Base-by-base conservation (phyloP, 2,329 filamentous ascomycete species). In the Nothophaeocryptopus gaeumannii region DNA sequence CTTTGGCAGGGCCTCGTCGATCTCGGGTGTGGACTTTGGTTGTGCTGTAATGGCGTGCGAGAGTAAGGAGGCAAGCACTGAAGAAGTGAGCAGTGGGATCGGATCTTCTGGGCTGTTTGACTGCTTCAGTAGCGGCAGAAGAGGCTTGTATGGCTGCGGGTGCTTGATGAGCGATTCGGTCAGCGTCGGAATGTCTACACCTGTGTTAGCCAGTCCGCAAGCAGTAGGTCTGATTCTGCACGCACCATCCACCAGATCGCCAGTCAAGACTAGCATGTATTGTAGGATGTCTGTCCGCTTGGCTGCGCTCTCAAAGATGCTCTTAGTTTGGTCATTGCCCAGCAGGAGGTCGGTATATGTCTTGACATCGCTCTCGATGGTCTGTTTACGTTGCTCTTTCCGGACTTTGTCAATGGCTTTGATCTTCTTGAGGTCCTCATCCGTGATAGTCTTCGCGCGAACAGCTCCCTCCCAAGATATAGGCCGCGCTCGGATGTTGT, bases 401-500 rank as follows among this genome's bases (percentile, higher is more conserved):
- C 90, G 88, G 60, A 93, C 88, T 74, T 96, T 97, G 72, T 97
- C 93, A 63, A 97, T 89, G 54, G 91, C 89, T 72, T 91, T 91
- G 74, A 99, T 96, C 79, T 91, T 92, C 76, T 87, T 88, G 63
- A 96, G 82, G 72, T 99, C 92, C 61, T 88, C 85, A 62, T 97
- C 92, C 51, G 88, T 95, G 73, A 99, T 88, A 66, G 89, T 93
- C 71, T 91, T 89, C 63, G 89, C 89, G 71, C 93, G 84, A 60
- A 95, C 89, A 64, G 92, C 91, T 64, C 92, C 92, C 73, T 97
- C 92, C 93, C 93, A 99, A 51, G 92, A 91, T 73, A 99, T 96
- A 59, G 91, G 91, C 61, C 93, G 84, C 67, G 89, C 87, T 68
- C 93, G 89, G 70, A 97, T 96, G 78, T 97, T 97, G 82, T 89